A percentile compares a stretch with the other conserved stretches of the same genome.
phyloP scores from a whole-genome alignment of 257 asterid species.

The Scutellaria galericulata region DNA sequence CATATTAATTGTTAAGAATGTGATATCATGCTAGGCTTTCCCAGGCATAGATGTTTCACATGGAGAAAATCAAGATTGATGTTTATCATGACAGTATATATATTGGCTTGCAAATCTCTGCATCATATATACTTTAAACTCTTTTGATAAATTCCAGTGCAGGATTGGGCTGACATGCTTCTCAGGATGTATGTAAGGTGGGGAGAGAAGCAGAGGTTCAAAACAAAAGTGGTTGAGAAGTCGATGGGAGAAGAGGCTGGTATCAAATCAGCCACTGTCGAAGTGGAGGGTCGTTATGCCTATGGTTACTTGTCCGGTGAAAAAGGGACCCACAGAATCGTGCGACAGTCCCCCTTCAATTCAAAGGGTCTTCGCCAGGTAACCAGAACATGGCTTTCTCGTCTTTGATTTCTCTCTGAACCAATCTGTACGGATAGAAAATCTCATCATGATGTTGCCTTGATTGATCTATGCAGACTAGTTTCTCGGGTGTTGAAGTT shows the following conservation, averaged over 20 bases:
- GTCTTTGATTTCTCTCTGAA: background rate
- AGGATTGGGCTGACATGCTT: conserved; percentile 99
- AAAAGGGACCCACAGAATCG: conserved; percentile 97
- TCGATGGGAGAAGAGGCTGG: conserved; percentile 98
- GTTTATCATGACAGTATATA: background rate
- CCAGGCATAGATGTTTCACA: background rate
- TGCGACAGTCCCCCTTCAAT: conserved; percentile 94
- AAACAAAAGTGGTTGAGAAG: conserved; percentile 86
- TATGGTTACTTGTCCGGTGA: conserved; percentile 95
- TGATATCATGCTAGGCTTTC: conserved; percentile 13
- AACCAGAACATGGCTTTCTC: conserved; percentile 1
- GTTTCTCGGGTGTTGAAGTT: conserved; percentile 94
- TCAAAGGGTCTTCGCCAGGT: conserved; percentile 99
- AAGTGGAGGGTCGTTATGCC: conserved; percentile 87
- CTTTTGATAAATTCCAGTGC: conserved; percentile 83
- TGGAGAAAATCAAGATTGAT: conserved; percentile 9
- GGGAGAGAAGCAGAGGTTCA: conserved; percentile 91
- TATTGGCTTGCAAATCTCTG: conserved; percentile 5
- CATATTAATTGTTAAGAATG: background rate
- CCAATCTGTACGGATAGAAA: background rate
- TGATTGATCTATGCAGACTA: conserved; percentile 63
- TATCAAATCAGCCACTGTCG: conserved; percentile 88
- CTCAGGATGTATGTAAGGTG: conserved; percentile 97
- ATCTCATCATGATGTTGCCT: background rate
- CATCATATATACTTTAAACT: conserved; percentile 42